phyloP scores from a whole-genome alignment of 192 early-diverging fungal species.

The Backusella circina region DNA sequence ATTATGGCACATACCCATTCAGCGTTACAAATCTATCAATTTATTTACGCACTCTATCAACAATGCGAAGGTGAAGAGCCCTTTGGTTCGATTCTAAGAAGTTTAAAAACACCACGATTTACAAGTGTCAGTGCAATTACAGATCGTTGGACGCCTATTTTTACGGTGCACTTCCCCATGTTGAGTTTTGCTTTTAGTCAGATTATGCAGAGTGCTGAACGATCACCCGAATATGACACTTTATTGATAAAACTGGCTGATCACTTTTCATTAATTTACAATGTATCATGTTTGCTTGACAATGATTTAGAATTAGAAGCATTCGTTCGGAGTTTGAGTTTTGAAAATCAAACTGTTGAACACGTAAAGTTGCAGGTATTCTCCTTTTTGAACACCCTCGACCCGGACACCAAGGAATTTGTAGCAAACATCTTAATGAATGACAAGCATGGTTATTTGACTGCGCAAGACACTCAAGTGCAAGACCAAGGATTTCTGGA shows the following conservation, averaged over 20 bases:
- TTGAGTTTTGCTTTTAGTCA: not conserved
- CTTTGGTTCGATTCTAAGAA: not conserved
- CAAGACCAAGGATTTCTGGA: not conserved
- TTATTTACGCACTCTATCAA: not conserved
- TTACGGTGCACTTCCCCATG: not conserved
- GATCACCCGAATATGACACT: not conserved
- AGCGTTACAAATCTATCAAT: not conserved
- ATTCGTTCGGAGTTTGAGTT: not conserved
- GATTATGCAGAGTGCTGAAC: not conserved
- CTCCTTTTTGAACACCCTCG: not conserved
- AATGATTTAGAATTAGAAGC: not conserved
- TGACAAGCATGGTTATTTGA: not conserved
- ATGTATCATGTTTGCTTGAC: not conserved
- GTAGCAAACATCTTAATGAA: not conserved
- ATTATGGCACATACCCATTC: conserved; percentile 10
- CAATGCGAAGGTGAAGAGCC: not conserved
- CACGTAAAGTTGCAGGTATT: not conserved
- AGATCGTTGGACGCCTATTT: not conserved
- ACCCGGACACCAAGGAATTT: not conserved
- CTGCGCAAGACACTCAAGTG: not conserved
- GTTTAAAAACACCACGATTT: not conserved
- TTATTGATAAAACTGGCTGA: not conserved
- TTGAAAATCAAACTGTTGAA: not conserved
- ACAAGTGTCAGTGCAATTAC: not conserved
- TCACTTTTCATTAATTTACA: not conserved